Conservation (phyloP, 192 early-diverging fungal species). For the Podila minutissima region DNA sequence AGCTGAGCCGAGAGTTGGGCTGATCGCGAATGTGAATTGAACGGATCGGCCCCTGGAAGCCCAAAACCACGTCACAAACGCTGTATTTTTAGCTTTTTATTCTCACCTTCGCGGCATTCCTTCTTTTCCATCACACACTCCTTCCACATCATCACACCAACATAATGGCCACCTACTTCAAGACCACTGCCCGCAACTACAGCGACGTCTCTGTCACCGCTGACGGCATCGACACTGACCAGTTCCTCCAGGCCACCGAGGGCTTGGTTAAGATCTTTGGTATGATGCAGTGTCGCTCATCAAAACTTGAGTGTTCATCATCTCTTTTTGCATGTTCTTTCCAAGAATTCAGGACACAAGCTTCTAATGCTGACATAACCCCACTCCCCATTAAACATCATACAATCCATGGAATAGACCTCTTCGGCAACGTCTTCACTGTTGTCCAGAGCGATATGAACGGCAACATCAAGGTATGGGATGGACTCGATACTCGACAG, state of each 20-base stretch:
- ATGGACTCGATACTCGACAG: background rate
- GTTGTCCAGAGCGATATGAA: slow-evolving; percentile 94
- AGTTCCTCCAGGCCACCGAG: slow-evolving; percentile 83
- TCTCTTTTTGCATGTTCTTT: background rate
- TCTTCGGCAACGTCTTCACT: slow-evolving; percentile 79
- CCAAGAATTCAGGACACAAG: too few relatives aligned
- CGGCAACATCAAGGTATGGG: slow-evolving; percentile 85
- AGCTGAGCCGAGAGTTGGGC: too few relatives aligned
- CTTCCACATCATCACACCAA: slow-evolving; percentile 5
- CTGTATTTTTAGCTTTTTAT: too few relatives aligned
- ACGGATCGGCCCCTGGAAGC: too few relatives aligned
- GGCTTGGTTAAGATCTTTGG: slow-evolving; percentile 82
- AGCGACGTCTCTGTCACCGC: slow-evolving; percentile 68
- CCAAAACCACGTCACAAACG: slow-evolving; percentile 9
- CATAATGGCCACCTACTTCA: slow-evolving; percentile 66
- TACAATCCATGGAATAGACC: slow-evolving; percentile 51
- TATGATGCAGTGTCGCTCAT: slow-evolving; percentile 26
- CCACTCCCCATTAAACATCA: background rate
- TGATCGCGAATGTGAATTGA: too few relatives aligned
- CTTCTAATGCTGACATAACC: background rate
- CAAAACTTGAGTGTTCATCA: background rate
- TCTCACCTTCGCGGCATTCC: background rate
- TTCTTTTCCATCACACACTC: slow-evolving; percentile 9
- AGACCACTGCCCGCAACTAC: slow-evolving; percentile 71
- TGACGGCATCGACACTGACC: slow-evolving; percentile 74